These are phyloP conservation scores for Fragaria iinumae DNA, from an alignment of 306 rosid genomes.

Conservation along the genomic window DNA sequence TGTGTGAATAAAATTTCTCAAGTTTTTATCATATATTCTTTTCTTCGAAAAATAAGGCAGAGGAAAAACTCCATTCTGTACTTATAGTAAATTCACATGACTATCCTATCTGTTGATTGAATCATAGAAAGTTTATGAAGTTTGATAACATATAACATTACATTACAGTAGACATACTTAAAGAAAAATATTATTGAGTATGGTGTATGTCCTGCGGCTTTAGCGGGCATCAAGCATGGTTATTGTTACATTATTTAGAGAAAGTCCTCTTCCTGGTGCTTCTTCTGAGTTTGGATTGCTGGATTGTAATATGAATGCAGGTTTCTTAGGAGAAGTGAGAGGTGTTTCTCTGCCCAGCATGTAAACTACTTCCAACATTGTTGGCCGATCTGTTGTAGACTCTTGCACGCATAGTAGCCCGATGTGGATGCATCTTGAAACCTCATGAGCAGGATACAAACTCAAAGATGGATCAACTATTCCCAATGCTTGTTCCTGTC, in stretches of 20 bases:
- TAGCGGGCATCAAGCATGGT: background rate
- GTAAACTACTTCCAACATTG: conserved; percentile 52
- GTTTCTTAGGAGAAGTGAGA: conserved; percentile 19
- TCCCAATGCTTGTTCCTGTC: conserved; percentile 26
- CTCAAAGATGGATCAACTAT: conserved; percentile 35
- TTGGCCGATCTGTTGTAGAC: conserved; percentile 47
- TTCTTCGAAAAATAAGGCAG: too few species aligned
- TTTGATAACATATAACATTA: background rate
- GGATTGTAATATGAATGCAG: conserved; percentile 7
- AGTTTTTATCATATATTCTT: too few species aligned
- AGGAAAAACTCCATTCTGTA: too few species aligned
- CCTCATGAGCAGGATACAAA: conserved; percentile 22
- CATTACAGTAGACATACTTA: background rate
- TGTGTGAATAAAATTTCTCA: too few species aligned
- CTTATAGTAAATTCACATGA: too few species aligned
- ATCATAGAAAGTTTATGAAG: background rate
- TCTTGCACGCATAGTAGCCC: conserved; percentile 63
- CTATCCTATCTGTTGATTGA: too few species aligned
- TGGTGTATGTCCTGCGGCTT: background rate
- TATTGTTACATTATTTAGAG: background rate
- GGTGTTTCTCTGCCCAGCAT: conserved; percentile 47
- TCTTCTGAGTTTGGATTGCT: conserved; percentile 7
- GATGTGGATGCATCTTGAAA: conserved; percentile 57
- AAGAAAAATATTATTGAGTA: background rate
- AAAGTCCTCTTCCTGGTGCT: background rate